Evolutionary conservation across 2,329 filamentous ascomycete species (phyloP).

Genomic region (Chlorencoelia australis): DNA sequence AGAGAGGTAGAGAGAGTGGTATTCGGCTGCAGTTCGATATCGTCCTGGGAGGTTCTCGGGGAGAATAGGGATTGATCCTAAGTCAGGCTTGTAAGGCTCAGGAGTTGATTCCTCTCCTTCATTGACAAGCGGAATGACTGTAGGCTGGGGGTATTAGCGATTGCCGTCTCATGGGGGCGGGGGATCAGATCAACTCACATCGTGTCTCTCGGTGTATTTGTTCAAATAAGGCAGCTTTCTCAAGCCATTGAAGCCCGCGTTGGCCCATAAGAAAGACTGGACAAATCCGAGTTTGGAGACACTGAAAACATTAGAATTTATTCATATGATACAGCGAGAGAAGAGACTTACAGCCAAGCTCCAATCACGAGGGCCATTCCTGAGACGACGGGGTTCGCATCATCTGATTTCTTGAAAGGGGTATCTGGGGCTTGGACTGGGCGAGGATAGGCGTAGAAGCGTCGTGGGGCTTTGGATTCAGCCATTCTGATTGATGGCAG

Average conservation of each 20-base stretch:
- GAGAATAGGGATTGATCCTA: slow-evolving; percentile 33
- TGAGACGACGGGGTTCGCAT: slow-evolving; percentile 60
- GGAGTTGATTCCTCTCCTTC: slow-evolving; percentile 9
- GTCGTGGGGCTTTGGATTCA: too few relatives aligned
- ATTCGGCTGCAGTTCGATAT: slow-evolving; percentile 66
- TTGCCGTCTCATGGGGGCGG: slow-evolving; percentile 1
- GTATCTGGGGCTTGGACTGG: slow-evolving; percentile 22
- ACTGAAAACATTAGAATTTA: slow-evolving; percentile 22
- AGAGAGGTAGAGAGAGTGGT: slow-evolving; percentile 62
- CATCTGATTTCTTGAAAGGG: slow-evolving; percentile 37
- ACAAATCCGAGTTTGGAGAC: slow-evolving; percentile 50
- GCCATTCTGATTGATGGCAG: too few relatives aligned
- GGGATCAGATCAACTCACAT: too few relatives aligned
- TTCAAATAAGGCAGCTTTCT: slow-evolving; percentile 38
- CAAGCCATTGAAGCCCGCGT: slow-evolving; percentile 46
- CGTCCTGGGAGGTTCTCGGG: slow-evolving; percentile 35
- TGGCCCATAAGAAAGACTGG: slow-evolving; percentile 58
- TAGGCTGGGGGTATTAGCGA: slow-evolving; percentile 34
- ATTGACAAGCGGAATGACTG: slow-evolving; percentile 41
- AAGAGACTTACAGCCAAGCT: slow-evolving; percentile 44
- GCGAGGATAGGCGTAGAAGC: slow-evolving; percentile 23
- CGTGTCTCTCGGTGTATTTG: slow-evolving; percentile 35
- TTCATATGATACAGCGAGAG: not conserved
- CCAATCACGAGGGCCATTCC: slow-evolving; percentile 54
- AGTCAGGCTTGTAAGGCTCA: slow-evolving; percentile 29